Evolutionary conservation across 805 yeast genomes (phyloP), one percentile per base, ranked within the genome.

Genomic region (Ogataea paraovalis): DNA sequence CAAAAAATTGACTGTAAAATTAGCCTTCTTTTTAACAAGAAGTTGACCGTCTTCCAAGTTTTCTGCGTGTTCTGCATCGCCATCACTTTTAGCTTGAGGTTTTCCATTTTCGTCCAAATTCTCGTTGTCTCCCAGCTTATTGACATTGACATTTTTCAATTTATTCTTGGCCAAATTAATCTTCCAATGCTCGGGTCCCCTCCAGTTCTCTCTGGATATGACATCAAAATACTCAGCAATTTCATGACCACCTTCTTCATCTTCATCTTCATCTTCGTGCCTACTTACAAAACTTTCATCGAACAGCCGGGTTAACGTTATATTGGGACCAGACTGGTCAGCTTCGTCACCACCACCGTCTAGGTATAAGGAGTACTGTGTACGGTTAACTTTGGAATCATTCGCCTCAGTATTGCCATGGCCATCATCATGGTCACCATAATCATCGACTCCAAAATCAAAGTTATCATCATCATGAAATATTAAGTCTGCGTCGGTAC

Each of bases 111-210:
- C 42, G 6, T 28, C 38, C 3, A 12, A 27, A 21, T 36, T 30
- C 4, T 18, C 41, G n/a, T 20, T 30, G 7, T 25, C 39, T 10
- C 41, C 32, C 6, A n/a, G 12, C 3, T 27, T 39, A 25, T 23
- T 30, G 8, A 9, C 22, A 25, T 23, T 30, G 8, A 9, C 22
- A 3, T n/a, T 22, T 20, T 40, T 40, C n/a, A 51, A 49, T 12
- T 46, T 47, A 1, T 47, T 44, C 27, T 52, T 57, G 18, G 57
- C 45, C 34, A 80, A 76, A 38, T 76, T 70, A 10, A 92, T 85
- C 65, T 85, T 86, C 97, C 97, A 92, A 66, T 88, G 95, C 54
- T 87, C 92, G 13, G 92, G 86, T 8, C 97, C 97, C 25, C 95
- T 78, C 97, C 97, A 91, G 61, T 81, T 85, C 28, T 73, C 68